These are phyloP conservation scores for Calonectria pseudoturangicola DNA, from an alignment of 2,329 filamentous ascomycete species.

Conservation along the genomic window DNA sequence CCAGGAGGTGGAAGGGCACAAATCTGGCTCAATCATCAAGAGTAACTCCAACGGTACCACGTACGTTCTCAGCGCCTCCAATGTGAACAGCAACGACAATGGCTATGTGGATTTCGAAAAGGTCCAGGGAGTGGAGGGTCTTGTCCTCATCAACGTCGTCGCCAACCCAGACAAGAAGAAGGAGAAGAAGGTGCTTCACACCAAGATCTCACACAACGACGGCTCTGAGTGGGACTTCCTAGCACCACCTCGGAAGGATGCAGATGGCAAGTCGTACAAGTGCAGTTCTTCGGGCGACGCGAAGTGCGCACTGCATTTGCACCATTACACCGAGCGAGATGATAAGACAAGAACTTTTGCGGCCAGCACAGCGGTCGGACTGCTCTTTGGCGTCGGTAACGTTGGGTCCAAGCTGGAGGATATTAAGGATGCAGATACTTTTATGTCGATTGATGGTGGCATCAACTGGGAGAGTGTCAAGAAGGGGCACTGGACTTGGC, in stretches of 20 bases:
- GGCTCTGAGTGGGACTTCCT: constrained; percentile 90
- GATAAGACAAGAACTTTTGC: constrained; percentile 91
- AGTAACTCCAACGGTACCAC: constrained; percentile 99
- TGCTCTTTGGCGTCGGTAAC: constrained; percentile 95
- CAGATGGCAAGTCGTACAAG: constrained; percentile 81
- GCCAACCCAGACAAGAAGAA: constrained; percentile 84
- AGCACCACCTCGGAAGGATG: constrained; percentile 81
- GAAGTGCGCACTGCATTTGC: constrained; percentile 91
- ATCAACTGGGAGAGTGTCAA: constrained; percentile 90
- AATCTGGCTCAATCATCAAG: constrained; percentile 93
- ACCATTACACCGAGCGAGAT: constrained; percentile 93
- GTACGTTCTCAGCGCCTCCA: constrained; percentile 88
- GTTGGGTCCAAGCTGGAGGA: constrained; percentile 82
- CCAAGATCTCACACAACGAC: constrained; percentile 97
- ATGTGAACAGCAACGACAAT: constrained; percentile 85
- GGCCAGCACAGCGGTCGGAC: constrained; percentile 88
- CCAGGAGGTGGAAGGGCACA: constrained; percentile 76
- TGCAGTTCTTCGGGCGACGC: constrained; percentile 79
- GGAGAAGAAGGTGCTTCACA: constrained; percentile 88
- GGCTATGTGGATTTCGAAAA: constrained; percentile 98
- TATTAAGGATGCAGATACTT: constrained; percentile 87
- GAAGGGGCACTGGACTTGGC: constrained; percentile 93
- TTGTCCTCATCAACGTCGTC: constrained; percentile 90
- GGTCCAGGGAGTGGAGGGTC: constrained; percentile 92
- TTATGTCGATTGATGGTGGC: constrained; percentile 93